A percentile compares a stretch with the other conserved stretches of the same genome.
Conservation (phyloP, 2,329 filamentous ascomycete species). For the Juglanconis sp. region DNA sequence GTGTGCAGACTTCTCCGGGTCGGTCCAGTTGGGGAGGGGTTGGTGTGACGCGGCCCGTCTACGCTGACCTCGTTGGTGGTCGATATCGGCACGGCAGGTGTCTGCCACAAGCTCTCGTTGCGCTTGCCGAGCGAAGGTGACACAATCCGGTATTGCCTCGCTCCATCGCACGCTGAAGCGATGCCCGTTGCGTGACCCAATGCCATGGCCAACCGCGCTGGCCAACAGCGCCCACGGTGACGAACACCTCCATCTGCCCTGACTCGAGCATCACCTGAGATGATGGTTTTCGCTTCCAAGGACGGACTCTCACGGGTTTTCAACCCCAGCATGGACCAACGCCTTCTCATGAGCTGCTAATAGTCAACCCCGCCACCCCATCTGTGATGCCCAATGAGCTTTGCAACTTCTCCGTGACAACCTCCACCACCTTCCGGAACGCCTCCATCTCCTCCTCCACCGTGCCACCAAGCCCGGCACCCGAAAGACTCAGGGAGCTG, state of each 20-base stretch:
- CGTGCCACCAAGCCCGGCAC: constrained; percentile 70
- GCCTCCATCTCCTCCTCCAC: constrained; percentile 95
- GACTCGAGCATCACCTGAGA: no score
- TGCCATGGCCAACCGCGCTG: background rate
- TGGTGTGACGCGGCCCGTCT: background rate
- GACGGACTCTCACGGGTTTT: no score
- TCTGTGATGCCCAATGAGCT: constrained; percentile 25
- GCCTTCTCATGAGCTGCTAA: constrained; percentile 9
- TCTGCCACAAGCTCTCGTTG: background rate
- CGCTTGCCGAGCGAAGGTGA: background rate
- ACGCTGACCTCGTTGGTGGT: background rate
- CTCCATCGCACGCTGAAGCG: background rate
- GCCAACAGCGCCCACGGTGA: background rate
- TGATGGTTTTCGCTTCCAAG: no score
- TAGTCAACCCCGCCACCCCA: constrained; percentile 20
- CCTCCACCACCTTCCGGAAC: constrained; percentile 69
- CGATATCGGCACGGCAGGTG: background rate
- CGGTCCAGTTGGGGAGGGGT: background rate
- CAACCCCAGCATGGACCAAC: background rate
- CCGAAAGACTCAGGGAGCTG: constrained; percentile 77
- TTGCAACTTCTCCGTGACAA: constrained; percentile 57
- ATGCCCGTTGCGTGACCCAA: background rate
- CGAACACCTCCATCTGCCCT: background rate
- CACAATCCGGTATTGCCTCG: background rate
- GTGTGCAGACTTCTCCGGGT: background rate